phyloP scores from a whole-genome alignment of 1,284 basidiomycete species.

The Cerrena zonata region DNA sequence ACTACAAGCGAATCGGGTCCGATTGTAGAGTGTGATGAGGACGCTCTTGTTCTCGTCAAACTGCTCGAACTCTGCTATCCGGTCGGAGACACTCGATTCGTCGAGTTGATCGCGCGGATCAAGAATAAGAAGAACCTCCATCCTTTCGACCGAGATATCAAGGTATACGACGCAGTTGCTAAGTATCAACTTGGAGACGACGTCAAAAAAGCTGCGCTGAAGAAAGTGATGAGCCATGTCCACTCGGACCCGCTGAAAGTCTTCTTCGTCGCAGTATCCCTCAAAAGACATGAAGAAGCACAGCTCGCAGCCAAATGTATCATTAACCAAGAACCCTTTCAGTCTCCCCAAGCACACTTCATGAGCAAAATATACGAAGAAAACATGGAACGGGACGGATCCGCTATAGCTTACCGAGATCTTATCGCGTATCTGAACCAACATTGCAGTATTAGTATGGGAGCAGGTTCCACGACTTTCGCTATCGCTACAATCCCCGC shows the following conservation, averaged over 20 bases:
- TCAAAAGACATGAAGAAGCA: not conserved
- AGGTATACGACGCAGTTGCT: not conserved
- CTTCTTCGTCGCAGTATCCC: not conserved
- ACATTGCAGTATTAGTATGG: not conserved
- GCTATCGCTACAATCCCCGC: not conserved
- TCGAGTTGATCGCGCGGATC: not conserved
- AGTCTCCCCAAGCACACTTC: too few species aligned
- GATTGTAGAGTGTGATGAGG: not conserved
- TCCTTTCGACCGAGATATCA: not conserved
- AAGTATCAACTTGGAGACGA: not conserved
- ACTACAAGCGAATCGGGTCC: not conserved
- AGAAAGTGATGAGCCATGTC: not conserved
- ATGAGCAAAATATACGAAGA: not conserved
- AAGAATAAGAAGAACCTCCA: not conserved
- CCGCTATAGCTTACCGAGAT: not conserved
- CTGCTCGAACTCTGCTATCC: not conserved
- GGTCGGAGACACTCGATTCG: not conserved
- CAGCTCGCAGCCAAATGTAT: not conserved
- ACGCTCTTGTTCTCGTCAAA: not conserved
- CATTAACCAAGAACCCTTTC: too few species aligned
- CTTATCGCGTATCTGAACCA: not conserved
- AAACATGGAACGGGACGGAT: not conserved
- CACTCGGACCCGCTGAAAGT: not conserved
- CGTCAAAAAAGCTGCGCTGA: not conserved
- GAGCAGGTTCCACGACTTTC: not conserved